Evolutionary conservation across 495 filamentous ascomycete genomes (phyloP).

Genomic region (Aspergillus campestris): DNA sequence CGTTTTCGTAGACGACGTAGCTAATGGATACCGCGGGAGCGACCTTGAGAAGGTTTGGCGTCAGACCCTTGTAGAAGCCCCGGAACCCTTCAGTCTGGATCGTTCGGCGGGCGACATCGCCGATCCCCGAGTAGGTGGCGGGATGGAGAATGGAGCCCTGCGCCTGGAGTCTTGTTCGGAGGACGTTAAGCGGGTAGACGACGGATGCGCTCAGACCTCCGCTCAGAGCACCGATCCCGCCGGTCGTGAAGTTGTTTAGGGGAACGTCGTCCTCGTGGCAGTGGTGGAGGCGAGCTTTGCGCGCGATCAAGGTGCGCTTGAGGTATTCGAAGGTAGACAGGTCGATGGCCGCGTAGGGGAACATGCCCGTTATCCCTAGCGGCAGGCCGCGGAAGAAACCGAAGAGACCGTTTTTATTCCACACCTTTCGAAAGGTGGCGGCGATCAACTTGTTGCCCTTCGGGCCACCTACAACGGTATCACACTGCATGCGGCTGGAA

Average conservation of each 20-base stretch:
- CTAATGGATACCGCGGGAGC: conserved; percentile 95
- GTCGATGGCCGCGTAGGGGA: conserved; percentile 95
- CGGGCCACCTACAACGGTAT: conserved; percentile 76
- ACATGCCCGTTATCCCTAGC: conserved; percentile 90
- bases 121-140: conserved; percentile 77
- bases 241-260: conserved; percentile 68
- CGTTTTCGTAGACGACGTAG: conserved; percentile 95
- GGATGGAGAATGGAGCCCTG: conserved; percentile 92
- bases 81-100: conserved; percentile 72
- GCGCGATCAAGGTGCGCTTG: conserved; percentile 61
- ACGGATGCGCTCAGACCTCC: conserved; percentile 89
- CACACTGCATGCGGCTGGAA: conserved; percentile 80
- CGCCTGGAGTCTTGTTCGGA: conserved; percentile 87
- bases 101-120: conserved; percentile 78
- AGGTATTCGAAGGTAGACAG: conserved; percentile 90
- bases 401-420: conserved; percentile 59
- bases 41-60: conserved; percentile 93
- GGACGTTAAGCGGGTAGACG: conserved; percentile 92
- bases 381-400: conserved; percentile 88
- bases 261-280: conserved; percentile 76
- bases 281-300: conserved; percentile 58
- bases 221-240: conserved; percentile 76
- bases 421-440: conserved; percentile 77
- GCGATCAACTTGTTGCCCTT: conserved; percentile 79
- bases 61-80: conserved; percentile 90